Percentiles rank a stretch among this genome's conserved stretches.
Evolutionary conservation across 345 rosid species (phyloP).

Genomic region (Eucalyptus pauciflora): DNA sequence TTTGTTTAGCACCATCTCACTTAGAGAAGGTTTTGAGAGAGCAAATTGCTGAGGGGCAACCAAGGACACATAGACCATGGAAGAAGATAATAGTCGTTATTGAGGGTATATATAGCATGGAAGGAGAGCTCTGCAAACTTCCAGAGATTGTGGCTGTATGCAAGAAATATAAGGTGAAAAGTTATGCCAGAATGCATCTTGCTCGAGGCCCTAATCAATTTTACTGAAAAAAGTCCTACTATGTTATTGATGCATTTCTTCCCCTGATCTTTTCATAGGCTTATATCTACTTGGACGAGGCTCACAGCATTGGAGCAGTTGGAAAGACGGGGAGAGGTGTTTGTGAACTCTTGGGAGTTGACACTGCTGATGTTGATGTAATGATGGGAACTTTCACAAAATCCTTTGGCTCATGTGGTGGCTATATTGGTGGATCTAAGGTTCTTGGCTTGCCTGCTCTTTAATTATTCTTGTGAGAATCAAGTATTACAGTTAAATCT

Average conservation of each 20-base stretch:
- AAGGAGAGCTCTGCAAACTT: conserved; percentile 83
- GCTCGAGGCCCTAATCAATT: not conserved
- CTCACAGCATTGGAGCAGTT: conserved; percentile 97
- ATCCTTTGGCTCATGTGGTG: conserved; percentile 98
- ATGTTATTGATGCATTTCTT: not conserved
- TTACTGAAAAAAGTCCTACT: not conserved
- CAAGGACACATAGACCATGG: conserved; percentile 93
- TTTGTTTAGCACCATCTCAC: conserved; percentile 71
- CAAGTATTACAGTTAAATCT: not conserved
- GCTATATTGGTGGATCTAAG: conserved; percentile 95
- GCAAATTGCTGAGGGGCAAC: conserved; percentile 91
- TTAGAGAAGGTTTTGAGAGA: conserved; percentile 88
- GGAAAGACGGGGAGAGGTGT: conserved; percentile 94
- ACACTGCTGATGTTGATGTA: conserved; percentile 81
- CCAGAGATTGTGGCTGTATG: conserved; percentile 89
- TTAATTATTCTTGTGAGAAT: not conserved
- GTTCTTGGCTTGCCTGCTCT: conserved; percentile 13
- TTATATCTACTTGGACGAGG: conserved; percentile 86
- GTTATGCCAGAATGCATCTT: not conserved
- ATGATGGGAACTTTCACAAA: conserved; percentile 99
- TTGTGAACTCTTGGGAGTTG: conserved; percentile 91
- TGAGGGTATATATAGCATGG: conserved; percentile 97
- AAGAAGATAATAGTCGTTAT: conserved; percentile 82
- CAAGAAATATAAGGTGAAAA: conserved; percentile 80
- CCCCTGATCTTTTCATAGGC: conserved; percentile 28